phyloP scores from a whole-genome alignment of 2,329 filamentous ascomycete species.

The Alternaria rosae region DNA sequence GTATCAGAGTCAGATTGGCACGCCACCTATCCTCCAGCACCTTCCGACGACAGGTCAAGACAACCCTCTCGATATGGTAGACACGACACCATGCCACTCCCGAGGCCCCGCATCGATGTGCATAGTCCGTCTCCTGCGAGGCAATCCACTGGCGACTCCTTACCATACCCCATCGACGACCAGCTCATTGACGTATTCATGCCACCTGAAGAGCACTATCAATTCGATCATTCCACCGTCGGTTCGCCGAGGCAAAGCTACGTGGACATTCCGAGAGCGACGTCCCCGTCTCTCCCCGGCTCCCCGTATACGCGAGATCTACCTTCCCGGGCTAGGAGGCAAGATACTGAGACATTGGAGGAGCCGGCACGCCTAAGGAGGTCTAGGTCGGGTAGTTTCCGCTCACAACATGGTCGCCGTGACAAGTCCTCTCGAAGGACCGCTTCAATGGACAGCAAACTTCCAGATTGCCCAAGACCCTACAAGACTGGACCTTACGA shows the following conservation, averaged over 20 bases:
- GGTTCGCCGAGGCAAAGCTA: constrained; percentile 31
- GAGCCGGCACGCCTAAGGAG: constrained; percentile 30
- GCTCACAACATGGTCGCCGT: constrained; percentile 38
- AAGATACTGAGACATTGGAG: constrained; percentile 20
- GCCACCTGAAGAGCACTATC: constrained; percentile 54
- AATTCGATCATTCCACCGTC: constrained; percentile 44
- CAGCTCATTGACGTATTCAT: constrained; percentile 46
- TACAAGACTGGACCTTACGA: constrained; percentile 68
- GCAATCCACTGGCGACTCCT: constrained; percentile 27
- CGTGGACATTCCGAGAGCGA: constrained; percentile 31
- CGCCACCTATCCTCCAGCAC: constrained; percentile 39
- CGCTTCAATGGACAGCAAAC: constrained; percentile 27
- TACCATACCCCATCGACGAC: constrained; percentile 58
- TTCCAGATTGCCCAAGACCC: constrained; percentile 72
- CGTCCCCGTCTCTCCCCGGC: constrained; percentile 26
- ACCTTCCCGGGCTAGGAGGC: constrained; percentile 20
- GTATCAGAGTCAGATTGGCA: constrained; percentile 38
- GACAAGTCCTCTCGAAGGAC: constrained; percentile 21
- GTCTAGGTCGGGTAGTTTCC: constrained; percentile 35
- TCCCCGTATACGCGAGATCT: constrained; percentile 33
- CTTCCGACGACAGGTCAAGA: constrained; percentile 32
- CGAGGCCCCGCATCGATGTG: constrained; percentile 42
- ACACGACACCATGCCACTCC: constrained; percentile 40
- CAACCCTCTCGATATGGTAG: constrained; percentile 37
- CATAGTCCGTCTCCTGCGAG: constrained; percentile 44